Conservation (phyloP, 1,284 basidiomycete species). For the Sphaerobolus stellatus region DNA sequence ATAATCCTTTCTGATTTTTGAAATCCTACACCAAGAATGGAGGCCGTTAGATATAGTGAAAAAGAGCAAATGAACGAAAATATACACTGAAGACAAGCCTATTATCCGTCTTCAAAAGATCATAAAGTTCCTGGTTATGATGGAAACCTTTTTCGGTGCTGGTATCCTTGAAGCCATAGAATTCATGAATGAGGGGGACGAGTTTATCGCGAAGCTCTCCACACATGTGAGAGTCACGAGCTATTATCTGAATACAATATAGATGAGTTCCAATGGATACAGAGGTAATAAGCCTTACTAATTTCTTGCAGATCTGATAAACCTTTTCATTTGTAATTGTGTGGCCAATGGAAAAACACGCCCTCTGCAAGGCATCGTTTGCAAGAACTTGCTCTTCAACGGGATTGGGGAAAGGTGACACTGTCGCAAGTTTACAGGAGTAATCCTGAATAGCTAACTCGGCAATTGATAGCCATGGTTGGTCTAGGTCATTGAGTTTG, state of each 20-base stretch:
- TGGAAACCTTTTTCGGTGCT: neutral
- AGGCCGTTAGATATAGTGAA: no score
- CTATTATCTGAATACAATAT: neutral
- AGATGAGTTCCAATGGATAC: no score
- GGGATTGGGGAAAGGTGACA: neutral
- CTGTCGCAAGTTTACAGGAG: neutral
- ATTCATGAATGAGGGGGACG: neutral
- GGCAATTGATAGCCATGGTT: no score
- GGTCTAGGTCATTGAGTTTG: no score
- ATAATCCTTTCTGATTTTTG: no score
- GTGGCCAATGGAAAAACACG: neutral
- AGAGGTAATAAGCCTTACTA: no score
- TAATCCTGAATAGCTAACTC: neutral
- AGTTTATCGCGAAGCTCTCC: constrained; percentile 12
- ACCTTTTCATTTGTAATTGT: neutral
- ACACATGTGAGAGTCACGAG: constrained; percentile 5
- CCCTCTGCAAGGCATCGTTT: neutral
- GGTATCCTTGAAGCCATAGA: constrained; percentile 5
- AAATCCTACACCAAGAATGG: no score
- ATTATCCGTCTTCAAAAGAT: neutral
- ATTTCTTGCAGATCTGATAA: no score
- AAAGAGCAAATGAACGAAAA: no score
- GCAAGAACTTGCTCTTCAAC: neutral
- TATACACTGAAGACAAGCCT: neutral
- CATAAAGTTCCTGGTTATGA: neutral